Percentiles rank a stretch among this genome's conserved stretches.
phyloP scores from a whole-genome alignment of 768 basidiomycete species.

The Tricholoma flavovirens region DNA sequence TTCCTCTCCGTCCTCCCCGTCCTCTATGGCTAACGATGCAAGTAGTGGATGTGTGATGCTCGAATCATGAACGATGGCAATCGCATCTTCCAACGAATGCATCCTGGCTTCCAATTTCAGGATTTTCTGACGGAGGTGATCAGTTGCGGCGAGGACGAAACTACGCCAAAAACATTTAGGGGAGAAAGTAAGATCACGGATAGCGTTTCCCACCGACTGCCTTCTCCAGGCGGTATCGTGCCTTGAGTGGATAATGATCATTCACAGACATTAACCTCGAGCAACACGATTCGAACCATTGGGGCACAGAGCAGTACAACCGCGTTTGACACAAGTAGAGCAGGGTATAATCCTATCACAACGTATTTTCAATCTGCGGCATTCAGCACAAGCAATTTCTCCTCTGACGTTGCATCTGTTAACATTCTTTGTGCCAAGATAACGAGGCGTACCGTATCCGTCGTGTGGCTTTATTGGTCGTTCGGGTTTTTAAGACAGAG shows the following conservation, averaged over 20 bases:
- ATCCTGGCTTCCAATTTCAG: constrained; percentile 43
- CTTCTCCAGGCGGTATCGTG: constrained; percentile 50
- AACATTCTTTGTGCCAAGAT: neutral
- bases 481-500: neutral
- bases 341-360: constrained; percentile 37
- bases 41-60: constrained; percentile 40
- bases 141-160: constrained; percentile 48
- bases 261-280: neutral
- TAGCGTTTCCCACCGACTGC: constrained; percentile 37
- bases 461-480: constrained; percentile 33
- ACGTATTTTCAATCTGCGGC: constrained; percentile 38
- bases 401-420: constrained; percentile 20
- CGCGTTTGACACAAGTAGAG: constrained; percentile 47
- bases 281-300: constrained; percentile 33
- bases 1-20: constrained; percentile 24
- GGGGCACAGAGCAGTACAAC: constrained; percentile 47
- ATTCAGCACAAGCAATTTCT: constrained; percentile 40
- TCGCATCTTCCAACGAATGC: constrained; percentile 51
- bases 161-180: constrained; percentile 19
- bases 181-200: neutral
- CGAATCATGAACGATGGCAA: constrained; percentile 41
- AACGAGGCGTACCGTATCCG: constrained; percentile 28
- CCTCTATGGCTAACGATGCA: constrained; percentile 11
- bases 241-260: constrained; percentile 23
- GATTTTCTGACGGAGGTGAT: constrained; percentile 44